Evolutionary conservation across 768 basidiomycete species (phyloP), one percentile per base, ranked within the genome.

Genomic region (Lyophyllum decastes): DNA sequence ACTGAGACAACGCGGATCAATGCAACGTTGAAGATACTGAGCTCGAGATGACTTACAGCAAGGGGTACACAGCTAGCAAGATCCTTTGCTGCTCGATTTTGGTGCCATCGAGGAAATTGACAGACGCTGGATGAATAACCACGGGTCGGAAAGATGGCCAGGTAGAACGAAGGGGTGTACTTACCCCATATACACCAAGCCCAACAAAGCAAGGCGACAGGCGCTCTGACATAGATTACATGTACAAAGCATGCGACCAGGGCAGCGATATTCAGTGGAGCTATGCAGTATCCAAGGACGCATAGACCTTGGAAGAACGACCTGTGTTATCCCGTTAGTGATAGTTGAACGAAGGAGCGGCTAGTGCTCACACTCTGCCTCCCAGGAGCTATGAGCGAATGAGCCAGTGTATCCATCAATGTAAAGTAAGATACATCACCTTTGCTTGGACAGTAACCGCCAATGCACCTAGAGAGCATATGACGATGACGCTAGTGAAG

Each of bases 121-220:
- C 89, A 19, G 94, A 90, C 2, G 95, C 95, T 97, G 43, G 27
- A 21, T 43, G 17, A 25, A 55, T 25, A 41, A 26, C 48, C 49
- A 38, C 41, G 33, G 12, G 12, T 43, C 3, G 9, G 52, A 27
- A n/a, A 8, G 14, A 21, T 48, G 38, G 21, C 24, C 33, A 58
- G 19, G 12, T 47, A 33, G 41, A 35, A n/a, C 22, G 8, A 8
- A 52, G 27, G 40, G 35, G 21, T n/a, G n/a, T 24, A 71, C 84
- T 58, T 67, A 98, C 95, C 96, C 94, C 95, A 98, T 57, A 97
- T 90, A 70, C 89, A 93, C 96, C 96, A 98, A 35, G 82, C 94
- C 90, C 94, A 96, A 12, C 93, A 90, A 19, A 87, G 79, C 25
- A 96, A 70, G 45, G 94, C 89, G 27, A 98, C 72, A 10, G 96